phyloP scores from a whole-genome alignment of 2,329 filamentous ascomycete genomes.

The Proliferodiscus dingleyae region DNA sequence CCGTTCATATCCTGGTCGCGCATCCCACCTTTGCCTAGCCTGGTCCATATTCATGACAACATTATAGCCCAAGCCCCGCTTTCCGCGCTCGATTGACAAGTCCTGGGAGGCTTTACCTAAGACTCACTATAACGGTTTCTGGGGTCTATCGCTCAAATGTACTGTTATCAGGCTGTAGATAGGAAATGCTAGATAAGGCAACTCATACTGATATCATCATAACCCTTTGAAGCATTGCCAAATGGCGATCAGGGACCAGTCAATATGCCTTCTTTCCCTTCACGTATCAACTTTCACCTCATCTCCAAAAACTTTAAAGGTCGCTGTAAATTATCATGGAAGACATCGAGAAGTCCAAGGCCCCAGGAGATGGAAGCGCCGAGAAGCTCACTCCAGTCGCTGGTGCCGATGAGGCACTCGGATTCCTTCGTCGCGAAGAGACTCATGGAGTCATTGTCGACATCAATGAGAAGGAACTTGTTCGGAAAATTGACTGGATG shows the following conservation, averaged over 20 bases:
- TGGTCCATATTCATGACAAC: background rate
- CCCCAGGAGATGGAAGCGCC: background rate
- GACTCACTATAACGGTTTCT: background rate
- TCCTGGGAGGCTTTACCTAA: background rate
- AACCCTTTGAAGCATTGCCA: background rate
- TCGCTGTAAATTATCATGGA: background rate
- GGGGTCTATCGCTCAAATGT: background rate
- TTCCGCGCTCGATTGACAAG: background rate
- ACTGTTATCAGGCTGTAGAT: background rate
- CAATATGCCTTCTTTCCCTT: conserved; percentile 3
- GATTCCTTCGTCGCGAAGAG: conserved; percentile 2
- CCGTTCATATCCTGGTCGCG: background rate
- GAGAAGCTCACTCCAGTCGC: background rate
- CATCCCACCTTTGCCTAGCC: background rate
- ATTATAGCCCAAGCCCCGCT: background rate
- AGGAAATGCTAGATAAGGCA: background rate
- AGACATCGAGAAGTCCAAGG: background rate
- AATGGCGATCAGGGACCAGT: background rate
- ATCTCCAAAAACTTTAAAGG: conserved; percentile 4
- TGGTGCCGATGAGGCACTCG: background rate
- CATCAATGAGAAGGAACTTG: conserved; percentile 1
- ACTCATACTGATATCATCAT: background rate
- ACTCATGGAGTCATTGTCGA: background rate
- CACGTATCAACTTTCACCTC: conserved; percentile 7
- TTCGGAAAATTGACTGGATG: conserved; percentile 49